Percentiles rank a stretch among this genome's conserved stretches.
Evolutionary conservation across 768 basidiomycete genomes (phyloP).

Genomic region (Amanita subjunquillea): DNA sequence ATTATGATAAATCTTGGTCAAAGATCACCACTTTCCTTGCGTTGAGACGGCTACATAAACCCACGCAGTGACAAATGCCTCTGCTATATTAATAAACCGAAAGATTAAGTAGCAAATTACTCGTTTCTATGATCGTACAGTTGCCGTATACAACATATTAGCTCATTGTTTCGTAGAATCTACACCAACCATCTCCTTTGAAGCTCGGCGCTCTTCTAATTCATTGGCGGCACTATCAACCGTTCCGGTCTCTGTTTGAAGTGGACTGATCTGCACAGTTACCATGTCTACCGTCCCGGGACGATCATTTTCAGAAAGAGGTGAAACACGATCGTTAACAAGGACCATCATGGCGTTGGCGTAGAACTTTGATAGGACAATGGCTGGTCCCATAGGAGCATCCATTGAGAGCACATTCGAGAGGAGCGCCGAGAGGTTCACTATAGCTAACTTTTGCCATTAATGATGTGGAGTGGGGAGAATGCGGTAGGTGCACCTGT

Average conservation of each 20-base stretch:
- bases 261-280: not conserved
- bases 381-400: constrained; percentile 19
- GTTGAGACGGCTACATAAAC: no score
- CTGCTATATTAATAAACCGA: no score
- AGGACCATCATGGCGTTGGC: constrained; percentile 22
- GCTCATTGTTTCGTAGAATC: no score
- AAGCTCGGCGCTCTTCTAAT: no score
- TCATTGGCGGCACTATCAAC: not conserved
- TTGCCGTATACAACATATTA: no score
- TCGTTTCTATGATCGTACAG: no score
- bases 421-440: constrained; percentile 17
- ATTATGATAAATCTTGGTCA: no score
- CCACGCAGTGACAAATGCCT: no score
- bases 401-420: constrained; percentile 15
- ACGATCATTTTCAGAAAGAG: no score
- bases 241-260: not conserved
- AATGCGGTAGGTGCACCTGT: constrained; percentile 14
- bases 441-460: constrained; percentile 13
- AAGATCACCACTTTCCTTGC: no score
- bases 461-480: not conserved
- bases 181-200: no score
- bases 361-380: constrained; percentile 23
- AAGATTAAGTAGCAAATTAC: no score
- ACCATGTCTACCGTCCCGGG: not conserved
- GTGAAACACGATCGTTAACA: constrained; percentile 17